Evolutionary conservation across 73 alveolate genomes (phyloP).

Genomic region (Paramecium pentaurelia): DNA sequence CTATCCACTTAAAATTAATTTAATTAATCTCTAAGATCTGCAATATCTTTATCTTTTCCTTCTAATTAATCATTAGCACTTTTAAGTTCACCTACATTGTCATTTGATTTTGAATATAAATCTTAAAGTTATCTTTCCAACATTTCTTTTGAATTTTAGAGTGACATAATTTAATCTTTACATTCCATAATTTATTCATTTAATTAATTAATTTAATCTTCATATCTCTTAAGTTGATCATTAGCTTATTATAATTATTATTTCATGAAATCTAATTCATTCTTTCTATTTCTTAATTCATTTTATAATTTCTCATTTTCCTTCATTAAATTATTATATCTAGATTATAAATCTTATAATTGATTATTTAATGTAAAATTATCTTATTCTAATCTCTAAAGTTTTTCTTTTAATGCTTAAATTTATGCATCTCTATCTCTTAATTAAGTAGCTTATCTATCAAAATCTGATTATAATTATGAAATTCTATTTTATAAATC

Average conservation of each 20-base stretch:
- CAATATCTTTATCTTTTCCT: conserved; percentile 24
- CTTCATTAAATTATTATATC: neutral
- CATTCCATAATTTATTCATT: neutral
- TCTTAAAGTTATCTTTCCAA: conserved; percentile 19
- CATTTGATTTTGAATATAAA: neutral
- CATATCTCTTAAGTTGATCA: neutral
- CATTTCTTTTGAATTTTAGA: neutral
- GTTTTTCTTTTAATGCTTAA: neutral
- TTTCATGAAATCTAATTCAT: conserved; percentile 7
- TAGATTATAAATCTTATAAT: neutral
- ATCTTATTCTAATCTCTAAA: conserved; percentile 14
- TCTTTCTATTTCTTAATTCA: neutral
- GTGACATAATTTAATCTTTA: neutral
- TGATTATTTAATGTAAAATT: neutral
- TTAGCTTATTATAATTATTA: neutral
- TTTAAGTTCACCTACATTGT: neutral
- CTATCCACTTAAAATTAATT: neutral
- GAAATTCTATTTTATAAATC: conserved; percentile 13
- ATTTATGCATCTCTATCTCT: conserved; percentile 31
- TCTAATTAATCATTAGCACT: neutral
- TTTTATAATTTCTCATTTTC: neutral
- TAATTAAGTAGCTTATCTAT: neutral
- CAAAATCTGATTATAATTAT: neutral
- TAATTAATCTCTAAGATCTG: neutral
- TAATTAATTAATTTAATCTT: neutral